Evolutionary conservation across 139 green algal species (phyloP).

Genomic region (Pleodorina starrii): DNA sequence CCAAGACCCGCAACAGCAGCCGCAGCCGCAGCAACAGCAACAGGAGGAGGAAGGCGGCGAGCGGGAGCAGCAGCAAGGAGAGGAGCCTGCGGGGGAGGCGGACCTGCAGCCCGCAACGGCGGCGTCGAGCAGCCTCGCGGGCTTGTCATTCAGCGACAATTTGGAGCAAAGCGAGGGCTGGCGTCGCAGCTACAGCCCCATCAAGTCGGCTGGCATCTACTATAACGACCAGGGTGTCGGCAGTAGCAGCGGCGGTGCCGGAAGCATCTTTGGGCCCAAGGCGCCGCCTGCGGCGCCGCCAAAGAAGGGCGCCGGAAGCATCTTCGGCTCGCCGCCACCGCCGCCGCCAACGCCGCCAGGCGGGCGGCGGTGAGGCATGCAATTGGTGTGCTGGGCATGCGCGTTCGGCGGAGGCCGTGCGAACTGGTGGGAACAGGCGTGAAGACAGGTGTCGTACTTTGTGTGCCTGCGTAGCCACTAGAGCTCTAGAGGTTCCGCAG

Average conservation of each 20-base stretch:
- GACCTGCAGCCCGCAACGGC: not conserved
- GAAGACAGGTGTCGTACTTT: too few relatives aligned
- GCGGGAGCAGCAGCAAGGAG: not conserved
- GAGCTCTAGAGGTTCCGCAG: too few relatives aligned
- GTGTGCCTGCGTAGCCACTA: too few relatives aligned
- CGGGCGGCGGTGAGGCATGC: not conserved
- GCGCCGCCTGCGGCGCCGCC: not conserved
- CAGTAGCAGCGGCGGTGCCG: not conserved
- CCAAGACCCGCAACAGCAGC: not conserved
- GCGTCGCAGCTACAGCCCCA: constrained; percentile 30
- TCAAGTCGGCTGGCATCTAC: constrained; percentile 43
- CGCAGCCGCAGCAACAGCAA: not conserved
- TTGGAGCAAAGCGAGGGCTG: constrained; percentile 5
- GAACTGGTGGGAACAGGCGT: too few relatives aligned
- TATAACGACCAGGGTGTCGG: not conserved
- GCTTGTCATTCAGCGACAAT: constrained; percentile 16
- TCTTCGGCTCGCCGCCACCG: constrained; percentile 16
- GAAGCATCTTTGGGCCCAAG: not conserved
- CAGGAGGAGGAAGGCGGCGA: too few relatives aligned
- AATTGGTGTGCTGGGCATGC: too few relatives aligned
- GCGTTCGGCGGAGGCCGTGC: too few relatives aligned
- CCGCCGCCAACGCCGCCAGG: not conserved
- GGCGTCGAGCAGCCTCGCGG: not conserved
- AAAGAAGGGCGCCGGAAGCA: constrained; percentile 4
- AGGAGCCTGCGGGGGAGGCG: not conserved